Evolutionary conservation across 441 rosid genomes (phyloP), one percentile per base, ranked within the genome.

Genomic region (Corymbia calophylla): DNA sequence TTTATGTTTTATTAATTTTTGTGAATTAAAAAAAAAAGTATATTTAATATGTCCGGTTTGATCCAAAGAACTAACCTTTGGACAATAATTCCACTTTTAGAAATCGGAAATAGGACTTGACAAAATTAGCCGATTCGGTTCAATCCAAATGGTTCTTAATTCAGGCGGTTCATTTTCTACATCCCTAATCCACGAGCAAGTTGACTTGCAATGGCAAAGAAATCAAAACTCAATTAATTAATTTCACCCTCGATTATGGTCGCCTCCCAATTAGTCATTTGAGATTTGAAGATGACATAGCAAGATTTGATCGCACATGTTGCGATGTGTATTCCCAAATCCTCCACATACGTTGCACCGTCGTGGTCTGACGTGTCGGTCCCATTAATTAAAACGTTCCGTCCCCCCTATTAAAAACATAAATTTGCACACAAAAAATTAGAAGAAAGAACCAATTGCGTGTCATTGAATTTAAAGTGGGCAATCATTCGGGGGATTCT

Each of bases 1-100:
- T 39, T 39, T 39, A 39, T 5, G 1, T 39, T 39, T 39, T 5
- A 5, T 1, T 39, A 39, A 39, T 5, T 39, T 39, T 39, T 39
- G 4, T 39, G 44, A 39, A 39, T 39, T 39, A 39, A 39, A 39
- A 39, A 39, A 39, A 39, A 39, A 39, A 39, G 44, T 39, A 39
- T 39, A 39, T 39, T 39, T 39, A 39, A 39, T 39, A 39, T 39
- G 44, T 39, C 5, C 44, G 44, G 6, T 5, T 39, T 5, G 6
- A 39, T 39, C 44, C 1, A 5, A 6, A 5, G 5, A 39, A 39
- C 1, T 5, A 1, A 39, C 6, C 44, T 5, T 6, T 39, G 6
- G 44, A 39, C 44, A 39, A 1, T 5, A 39, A 39, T 39, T 39
- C 6, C 44, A 39, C 44, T 39, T 39, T 39, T 39, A 39, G 5